A percentile compares a stretch with the other conserved stretches of the same genome.
Evolutionary conservation across 148 eudicot species (phyloP).

Genomic region (Pharnaceum exiguum): DNA sequence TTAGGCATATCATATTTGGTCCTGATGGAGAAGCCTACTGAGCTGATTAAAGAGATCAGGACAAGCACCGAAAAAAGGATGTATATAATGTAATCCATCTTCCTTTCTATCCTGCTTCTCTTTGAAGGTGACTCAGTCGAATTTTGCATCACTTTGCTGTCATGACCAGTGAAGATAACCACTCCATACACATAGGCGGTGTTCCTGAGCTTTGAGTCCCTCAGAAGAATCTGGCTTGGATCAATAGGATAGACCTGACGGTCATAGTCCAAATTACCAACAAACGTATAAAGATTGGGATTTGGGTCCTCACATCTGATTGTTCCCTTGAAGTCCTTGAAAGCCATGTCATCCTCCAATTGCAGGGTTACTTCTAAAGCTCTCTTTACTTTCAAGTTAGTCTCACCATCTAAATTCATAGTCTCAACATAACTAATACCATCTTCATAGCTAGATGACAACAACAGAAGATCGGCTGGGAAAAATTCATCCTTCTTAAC

Average conservation of each 20-base stretch:
- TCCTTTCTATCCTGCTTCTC: constrained; percentile 75
- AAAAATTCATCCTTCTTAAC: constrained; percentile 86
- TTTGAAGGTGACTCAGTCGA: constrained; percentile 85
- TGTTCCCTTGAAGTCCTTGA: constrained; percentile 52
- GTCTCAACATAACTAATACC: constrained; percentile 98
- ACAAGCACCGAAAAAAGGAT: constrained; percentile 73
- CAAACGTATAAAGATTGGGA: constrained; percentile 77
- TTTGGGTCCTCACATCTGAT: constrained; percentile 88
- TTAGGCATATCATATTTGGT: constrained; percentile 49
- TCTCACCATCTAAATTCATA: constrained; percentile 97
- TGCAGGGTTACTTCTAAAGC: constrained; percentile 67
- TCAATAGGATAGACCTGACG: constrained; percentile 77
- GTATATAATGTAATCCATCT: constrained; percentile 88
- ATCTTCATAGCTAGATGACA: constrained; percentile 88
- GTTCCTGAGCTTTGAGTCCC: constrained; percentile 93
- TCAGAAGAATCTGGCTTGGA: constrained; percentile 79
- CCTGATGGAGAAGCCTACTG: constrained; percentile 66
- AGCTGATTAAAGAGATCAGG: constrained; percentile 77
- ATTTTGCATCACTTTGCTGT: constrained; percentile 95
- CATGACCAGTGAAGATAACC: constrained; percentile 87
- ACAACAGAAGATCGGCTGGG: constrained; percentile 81
- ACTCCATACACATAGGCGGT: constrained; percentile 78
- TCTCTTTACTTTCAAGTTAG: constrained; percentile 86
- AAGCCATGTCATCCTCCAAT: constrained; percentile 56
- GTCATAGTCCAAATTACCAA: constrained; percentile 86